Evolutionary conservation across 176 grass and related monocot species (phyloP).

Genomic region (Cenchrus purpureus): DNA sequence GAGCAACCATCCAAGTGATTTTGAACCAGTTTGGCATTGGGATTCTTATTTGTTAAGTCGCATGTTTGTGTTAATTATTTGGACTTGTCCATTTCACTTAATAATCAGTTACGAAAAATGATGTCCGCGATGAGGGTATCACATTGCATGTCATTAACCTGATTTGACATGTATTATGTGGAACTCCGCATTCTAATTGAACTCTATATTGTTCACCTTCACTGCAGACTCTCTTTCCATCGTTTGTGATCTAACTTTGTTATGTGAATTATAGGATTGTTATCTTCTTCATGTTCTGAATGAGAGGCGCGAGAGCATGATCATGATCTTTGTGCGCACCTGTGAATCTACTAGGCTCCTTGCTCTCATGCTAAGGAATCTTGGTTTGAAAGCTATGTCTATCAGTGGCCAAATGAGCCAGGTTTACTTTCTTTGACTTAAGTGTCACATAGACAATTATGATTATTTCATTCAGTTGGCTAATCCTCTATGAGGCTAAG

Average conservation of each 20-base stretch:
- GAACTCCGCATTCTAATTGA: background rate
- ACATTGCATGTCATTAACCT: background rate
- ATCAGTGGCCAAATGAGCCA: slow-evolving; percentile 90
- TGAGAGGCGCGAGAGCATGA: slow-evolving; percentile 58
- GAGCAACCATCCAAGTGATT: too few relatives aligned
- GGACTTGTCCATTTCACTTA: background rate
- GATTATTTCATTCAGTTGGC: background rate
- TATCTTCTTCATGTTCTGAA: slow-evolving; percentile 80
- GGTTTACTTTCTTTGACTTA: slow-evolving; percentile 44
- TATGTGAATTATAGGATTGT: slow-evolving; percentile 62
- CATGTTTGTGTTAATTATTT: background rate
- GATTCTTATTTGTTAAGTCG: background rate
- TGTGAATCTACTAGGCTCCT: slow-evolving; percentile 70
- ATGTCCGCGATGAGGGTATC: too few relatives aligned
- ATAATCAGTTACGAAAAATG: background rate
- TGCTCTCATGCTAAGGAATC: slow-evolving; percentile 65
- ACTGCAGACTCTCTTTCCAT: background rate
- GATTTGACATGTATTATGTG: too few relatives aligned
- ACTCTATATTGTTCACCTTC: background rate
- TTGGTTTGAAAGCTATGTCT: slow-evolving; percentile 77
- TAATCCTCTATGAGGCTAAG: background rate
- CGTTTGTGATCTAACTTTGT: slow-evolving; percentile 5
- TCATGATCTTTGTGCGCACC: slow-evolving; percentile 86
- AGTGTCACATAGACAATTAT: background rate
- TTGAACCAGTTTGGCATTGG: background rate